Percentiles rank a stretch among this genome's conserved stretches.
phyloP scores from a whole-genome alignment of 2,329 filamentous ascomycete species.

The Pyrenophora tritici-repentis region DNA sequence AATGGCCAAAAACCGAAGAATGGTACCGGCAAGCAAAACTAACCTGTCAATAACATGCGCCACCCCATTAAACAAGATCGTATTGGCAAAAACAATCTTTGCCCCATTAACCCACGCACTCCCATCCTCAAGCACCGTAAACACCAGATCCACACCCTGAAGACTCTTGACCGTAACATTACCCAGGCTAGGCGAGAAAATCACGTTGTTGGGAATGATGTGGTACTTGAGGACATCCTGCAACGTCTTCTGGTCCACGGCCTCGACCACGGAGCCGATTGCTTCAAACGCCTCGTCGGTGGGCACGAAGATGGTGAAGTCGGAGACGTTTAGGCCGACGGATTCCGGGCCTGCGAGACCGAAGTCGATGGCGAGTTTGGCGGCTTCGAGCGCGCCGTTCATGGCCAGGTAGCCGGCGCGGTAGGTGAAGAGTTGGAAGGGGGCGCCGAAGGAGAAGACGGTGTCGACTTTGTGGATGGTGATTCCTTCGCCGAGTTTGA shows the following conservation, averaged over 20 bases:
- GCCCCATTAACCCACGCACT: conserved; percentile 34
- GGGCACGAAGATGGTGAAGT: conserved; percentile 81
- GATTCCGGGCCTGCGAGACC: conserved; percentile 19
- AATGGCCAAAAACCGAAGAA: neutral
- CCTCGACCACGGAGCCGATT: conserved; percentile 44
- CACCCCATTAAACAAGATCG: conserved; percentile 33
- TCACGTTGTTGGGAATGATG: conserved; percentile 33
- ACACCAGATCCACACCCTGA: conserved; percentile 27
- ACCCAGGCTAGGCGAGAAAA: conserved; percentile 32
- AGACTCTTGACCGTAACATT: conserved; percentile 31
- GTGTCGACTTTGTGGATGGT: conserved; percentile 37
- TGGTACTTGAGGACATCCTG: conserved; percentile 34
- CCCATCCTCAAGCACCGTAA: conserved; percentile 32
- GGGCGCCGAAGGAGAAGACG: conserved; percentile 32
- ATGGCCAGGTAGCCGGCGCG: conserved; percentile 32
- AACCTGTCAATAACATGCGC: conserved; percentile 35
- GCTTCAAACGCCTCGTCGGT: conserved; percentile 73
- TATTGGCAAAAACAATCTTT: conserved; percentile 28
- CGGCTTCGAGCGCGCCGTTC: conserved; percentile 19
- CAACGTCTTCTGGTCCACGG: conserved; percentile 24
- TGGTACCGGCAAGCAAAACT: neutral
- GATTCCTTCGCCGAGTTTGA: conserved; percentile 33
- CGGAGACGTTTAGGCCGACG: conserved; percentile 50
- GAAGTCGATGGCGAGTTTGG: conserved; percentile 28
- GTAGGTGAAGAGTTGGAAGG: conserved; percentile 35